Conservation (phyloP, 345 rosid genomes). For the Brassica carinata region DNA sequence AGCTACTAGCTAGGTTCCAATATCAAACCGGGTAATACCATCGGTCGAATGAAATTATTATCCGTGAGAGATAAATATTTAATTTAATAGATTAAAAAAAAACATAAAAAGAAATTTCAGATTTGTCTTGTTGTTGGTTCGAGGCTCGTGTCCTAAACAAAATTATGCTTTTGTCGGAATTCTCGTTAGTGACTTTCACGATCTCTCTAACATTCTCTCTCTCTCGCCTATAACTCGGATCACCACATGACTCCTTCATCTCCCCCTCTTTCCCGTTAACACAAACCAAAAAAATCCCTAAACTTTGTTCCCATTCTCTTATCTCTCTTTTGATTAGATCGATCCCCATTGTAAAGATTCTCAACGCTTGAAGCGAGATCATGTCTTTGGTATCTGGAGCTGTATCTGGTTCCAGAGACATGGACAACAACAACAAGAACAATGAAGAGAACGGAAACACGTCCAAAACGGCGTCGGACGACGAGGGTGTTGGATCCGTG, state of each 20-base stretch:
- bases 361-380: background rate
- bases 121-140: constrained; percentile 36
- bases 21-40: no score
- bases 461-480: constrained; percentile 33
- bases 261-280: constrained; percentile 19
- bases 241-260: constrained; percentile 62
- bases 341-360: background rate
- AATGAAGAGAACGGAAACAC: constrained; percentile 15
- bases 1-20: no score
- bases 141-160: constrained; percentile 24
- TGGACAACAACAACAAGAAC: constrained; percentile 48
- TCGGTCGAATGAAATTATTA: no score
- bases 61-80: no score
- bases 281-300: constrained; percentile 30
- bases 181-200: constrained; percentile 42
- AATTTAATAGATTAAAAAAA: background rate
- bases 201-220: background rate
- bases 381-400: constrained; percentile 52
- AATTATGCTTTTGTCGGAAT: constrained; percentile 13
- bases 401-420: constrained; percentile 51
- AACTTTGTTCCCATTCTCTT: background rate
- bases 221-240: constrained; percentile 50
- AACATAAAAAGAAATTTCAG: background rate
- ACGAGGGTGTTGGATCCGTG: constrained; percentile 40
- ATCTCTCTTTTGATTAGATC: constrained; percentile 2